Percentiles rank a stretch among this genome's conserved stretches.
Conservation (phyloP, 306 rosid genomes). For the Castanea sativa region DNA sequence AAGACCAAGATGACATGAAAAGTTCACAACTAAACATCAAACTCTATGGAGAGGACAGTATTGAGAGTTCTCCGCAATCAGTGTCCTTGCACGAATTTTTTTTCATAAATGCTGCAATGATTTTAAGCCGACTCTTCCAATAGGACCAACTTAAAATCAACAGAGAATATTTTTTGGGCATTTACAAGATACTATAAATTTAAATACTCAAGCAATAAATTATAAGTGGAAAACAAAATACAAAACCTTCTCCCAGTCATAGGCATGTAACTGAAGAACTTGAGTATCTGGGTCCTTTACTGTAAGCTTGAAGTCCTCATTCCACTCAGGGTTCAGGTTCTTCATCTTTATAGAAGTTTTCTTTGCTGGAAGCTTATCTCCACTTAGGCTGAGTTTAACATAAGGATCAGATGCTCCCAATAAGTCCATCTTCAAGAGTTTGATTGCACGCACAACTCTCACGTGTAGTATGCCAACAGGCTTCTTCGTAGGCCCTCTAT, state of each 20-base stretch:
- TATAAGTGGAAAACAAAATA: not conserved
- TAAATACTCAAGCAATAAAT: not conserved
- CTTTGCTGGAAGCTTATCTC: slow-evolving; percentile 29
- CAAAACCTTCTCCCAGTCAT: slow-evolving; percentile 36
- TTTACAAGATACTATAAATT: not conserved
- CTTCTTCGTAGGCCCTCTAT: slow-evolving; percentile 11
- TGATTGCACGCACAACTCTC: slow-evolving; percentile 24
- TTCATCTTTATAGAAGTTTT: slow-evolving; percentile 27
- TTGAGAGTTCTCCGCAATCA: not conserved
- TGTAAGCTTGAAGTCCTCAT: slow-evolving; percentile 27
- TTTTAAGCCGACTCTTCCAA: not conserved
- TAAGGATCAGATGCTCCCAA: slow-evolving; percentile 34
- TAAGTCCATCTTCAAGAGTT: slow-evolving; percentile 29
- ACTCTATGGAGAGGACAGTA: not conserved
- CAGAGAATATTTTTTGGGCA: not conserved
- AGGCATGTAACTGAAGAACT: slow-evolving; percentile 28
- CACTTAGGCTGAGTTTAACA: slow-evolving; percentile 22
- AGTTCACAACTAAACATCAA: not conserved
- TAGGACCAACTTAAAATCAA: not conserved
- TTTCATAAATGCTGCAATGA: not conserved
- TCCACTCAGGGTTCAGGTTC: slow-evolving; percentile 37
- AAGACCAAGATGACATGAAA: not conserved
- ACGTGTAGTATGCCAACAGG: slow-evolving; percentile 35
- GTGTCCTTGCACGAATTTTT: not conserved
- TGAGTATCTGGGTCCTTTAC: slow-evolving; percentile 27